A percentile compares a stretch with the other conserved stretches of the same genome.
These are phyloP conservation scores for Globomyces sp. DNA, from an alignment of 371 early-diverging fungal genomes.

Conservation along the genomic window DNA sequence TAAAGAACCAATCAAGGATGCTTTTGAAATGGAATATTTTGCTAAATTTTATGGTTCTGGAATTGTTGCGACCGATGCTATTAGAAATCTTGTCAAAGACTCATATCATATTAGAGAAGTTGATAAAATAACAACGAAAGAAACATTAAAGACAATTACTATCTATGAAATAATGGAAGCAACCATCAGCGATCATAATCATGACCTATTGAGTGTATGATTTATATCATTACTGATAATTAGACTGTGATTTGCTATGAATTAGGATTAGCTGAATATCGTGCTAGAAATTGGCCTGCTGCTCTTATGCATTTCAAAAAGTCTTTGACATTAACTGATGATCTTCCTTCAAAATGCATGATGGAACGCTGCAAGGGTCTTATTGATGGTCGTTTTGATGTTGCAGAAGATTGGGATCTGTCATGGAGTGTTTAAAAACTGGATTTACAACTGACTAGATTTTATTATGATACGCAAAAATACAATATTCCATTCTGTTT, in stretches of 20 bases:
- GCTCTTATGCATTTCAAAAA: conserved; percentile 49
- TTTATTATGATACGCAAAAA: too few relatives aligned
- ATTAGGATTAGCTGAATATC: conserved; percentile 45
- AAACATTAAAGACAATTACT: conserved; percentile 19
- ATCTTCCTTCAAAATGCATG: conserved; percentile 39
- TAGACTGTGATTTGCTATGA: conserved; percentile 50
- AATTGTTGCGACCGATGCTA: conserved; percentile 42
- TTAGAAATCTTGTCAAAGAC: conserved; percentile 35
- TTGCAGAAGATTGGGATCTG: conserved; percentile 39
- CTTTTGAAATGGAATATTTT: conserved; percentile 32
- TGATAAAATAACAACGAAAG: conserved; percentile 31
- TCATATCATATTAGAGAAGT: conserved; percentile 42
- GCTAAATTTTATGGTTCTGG: conserved; percentile 33
- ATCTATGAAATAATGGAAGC: conserved; percentile 37
- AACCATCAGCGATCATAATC: conserved; percentile 22
- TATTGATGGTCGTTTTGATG: conserved; percentile 35
- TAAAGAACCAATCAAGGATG: conserved; percentile 33
- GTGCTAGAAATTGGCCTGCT: conserved; percentile 41
- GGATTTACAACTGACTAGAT: too few relatives aligned
- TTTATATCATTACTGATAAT: neutral
- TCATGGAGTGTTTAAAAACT: conserved; percentile 27
- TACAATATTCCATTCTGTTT: too few relatives aligned
- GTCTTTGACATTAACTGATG: conserved; percentile 42
- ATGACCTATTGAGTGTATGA: conserved; percentile 35
- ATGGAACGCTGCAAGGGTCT: conserved; percentile 37